These are phyloP conservation scores for Phytopythium boreale DNA, from an alignment of 352 stramenopile genomes.

Conservation along the genomic window DNA sequence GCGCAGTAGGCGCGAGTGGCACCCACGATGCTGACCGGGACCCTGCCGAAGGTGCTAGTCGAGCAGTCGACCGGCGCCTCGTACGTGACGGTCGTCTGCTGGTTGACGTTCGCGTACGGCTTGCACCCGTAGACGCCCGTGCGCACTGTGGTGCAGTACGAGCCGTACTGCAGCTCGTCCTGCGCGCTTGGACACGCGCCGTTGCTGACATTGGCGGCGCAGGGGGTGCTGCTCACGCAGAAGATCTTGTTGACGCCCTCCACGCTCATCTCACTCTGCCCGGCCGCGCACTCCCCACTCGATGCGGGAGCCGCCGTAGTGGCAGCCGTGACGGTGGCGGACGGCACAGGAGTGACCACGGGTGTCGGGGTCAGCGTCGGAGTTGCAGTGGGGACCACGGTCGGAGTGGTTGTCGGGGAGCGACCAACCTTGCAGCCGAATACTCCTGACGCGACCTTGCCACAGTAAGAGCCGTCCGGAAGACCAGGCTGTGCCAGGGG, in stretches of 20 bases:
- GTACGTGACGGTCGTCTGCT: neutral
- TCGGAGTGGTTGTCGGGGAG: neutral
- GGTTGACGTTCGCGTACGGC: slow-evolving; percentile 9
- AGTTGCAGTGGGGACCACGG: neutral
- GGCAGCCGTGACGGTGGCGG: neutral
- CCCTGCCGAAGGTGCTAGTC: neutral
- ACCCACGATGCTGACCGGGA: neutral
- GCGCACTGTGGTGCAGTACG: slow-evolving; percentile 20
- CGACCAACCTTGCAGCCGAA: slow-evolving; percentile 27
- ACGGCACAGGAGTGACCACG: neutral
- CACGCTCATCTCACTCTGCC: slow-evolving; percentile 20
- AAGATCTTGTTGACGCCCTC: slow-evolving; percentile 12
- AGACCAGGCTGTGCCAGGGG: slow-evolving; percentile 21
- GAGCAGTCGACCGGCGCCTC: neutral
- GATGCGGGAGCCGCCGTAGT: slow-evolving; percentile 4
- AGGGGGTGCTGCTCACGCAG: slow-evolving; percentile 18
- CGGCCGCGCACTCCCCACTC: neutral
- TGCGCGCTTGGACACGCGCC: slow-evolving; percentile 25
- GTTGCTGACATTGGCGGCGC: slow-evolving; percentile 12
- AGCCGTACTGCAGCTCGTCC: slow-evolving; percentile 15
- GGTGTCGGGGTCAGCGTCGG: neutral
- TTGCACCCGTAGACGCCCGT: slow-evolving; percentile 36
- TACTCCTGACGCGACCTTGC: slow-evolving; percentile 24
- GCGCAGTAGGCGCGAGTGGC: neutral
- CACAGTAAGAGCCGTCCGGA: slow-evolving; percentile 31